A percentile compares a stretch with the other conserved stretches of the same genome.
phyloP scores from a whole-genome alignment of 1,284 basidiomycete genomes.

The Ustilago crameri region DNA sequence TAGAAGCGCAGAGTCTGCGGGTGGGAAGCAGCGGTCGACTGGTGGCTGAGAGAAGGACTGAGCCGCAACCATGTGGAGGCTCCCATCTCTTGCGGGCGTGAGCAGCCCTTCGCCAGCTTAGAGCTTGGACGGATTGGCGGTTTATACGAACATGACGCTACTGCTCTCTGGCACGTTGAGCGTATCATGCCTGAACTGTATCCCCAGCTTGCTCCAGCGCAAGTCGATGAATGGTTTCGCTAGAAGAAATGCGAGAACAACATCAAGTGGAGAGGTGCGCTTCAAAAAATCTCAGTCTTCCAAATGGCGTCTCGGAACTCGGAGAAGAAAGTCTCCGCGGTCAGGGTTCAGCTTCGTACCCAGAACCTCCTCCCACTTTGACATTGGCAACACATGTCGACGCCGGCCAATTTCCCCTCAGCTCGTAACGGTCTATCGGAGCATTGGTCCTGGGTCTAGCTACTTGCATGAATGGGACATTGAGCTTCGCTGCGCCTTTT shows the following conservation, averaged over 20 bases:
- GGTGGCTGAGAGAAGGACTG: not conserved
- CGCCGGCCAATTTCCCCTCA: no score
- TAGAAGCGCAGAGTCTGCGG: constrained; percentile 1
- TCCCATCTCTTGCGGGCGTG: no score
- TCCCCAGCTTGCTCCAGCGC: not conserved
- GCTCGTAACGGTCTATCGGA: no score
- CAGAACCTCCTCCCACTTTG: no score
- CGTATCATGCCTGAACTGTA: constrained; percentile 22
- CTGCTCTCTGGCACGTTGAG: constrained; percentile 29
- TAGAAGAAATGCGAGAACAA: not conserved
- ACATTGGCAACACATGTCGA: no score
- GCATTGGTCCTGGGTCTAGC: no score
- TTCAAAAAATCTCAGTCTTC: constrained; percentile 20
- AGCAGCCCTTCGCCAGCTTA: no score
- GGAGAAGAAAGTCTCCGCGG: constrained; percentile 1
- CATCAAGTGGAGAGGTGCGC: constrained; percentile 10
- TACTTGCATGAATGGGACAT: no score
- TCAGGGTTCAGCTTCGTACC: not conserved
- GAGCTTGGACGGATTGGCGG: not conserved
- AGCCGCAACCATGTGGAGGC: not conserved
- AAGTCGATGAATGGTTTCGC: not conserved
- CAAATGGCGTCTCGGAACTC: constrained; percentile 16
- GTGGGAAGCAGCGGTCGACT: not conserved
- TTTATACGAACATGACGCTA: not conserved
- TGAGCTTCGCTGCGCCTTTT: no score